Conservation (phyloP, 257 asterid genomes). For the Lycium barbarum region DNA sequence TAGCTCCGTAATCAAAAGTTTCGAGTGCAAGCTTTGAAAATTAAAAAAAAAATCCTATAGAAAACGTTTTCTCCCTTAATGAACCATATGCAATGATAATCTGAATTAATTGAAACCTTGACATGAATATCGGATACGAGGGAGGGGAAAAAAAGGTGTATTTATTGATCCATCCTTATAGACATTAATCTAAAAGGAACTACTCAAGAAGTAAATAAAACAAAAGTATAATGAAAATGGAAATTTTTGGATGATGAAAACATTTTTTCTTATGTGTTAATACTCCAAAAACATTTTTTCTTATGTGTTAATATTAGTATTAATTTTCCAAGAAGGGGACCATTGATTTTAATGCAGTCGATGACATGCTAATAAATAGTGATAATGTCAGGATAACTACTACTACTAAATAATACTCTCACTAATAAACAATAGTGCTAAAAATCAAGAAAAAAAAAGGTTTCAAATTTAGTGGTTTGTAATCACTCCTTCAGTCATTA, state of each 20-base stretch:
- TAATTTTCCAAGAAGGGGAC: not conserved
- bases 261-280: not conserved
- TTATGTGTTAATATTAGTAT: not conserved
- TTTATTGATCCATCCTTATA: not conserved
- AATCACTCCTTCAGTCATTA: not conserved
- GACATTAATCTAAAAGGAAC: not conserved
- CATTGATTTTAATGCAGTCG: not conserved
- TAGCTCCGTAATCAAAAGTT: no score
- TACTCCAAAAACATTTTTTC: not conserved
- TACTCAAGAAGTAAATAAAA: not conserved
- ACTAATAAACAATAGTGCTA: not conserved
- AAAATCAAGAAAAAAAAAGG: not conserved
- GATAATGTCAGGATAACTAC: not conserved
- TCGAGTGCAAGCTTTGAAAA: no score
- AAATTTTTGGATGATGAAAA: not conserved
- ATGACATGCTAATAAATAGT: not conserved
- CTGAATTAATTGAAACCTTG: not conserved
- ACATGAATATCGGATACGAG: not conserved
- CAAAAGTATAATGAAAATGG: not conserved
- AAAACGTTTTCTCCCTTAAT: not conserved
- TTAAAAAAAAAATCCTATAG: not conserved
- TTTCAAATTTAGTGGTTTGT: not conserved
- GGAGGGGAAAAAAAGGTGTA: no score
- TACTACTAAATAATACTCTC: not conserved
- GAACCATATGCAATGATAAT: not conserved